Percentiles rank a stretch among this genome's conserved stretches.
These are phyloP conservation scores for Diplogelasinospora grovesii DNA, from an alignment of 495 filamentous ascomycete species.

Conservation along the genomic window DNA sequence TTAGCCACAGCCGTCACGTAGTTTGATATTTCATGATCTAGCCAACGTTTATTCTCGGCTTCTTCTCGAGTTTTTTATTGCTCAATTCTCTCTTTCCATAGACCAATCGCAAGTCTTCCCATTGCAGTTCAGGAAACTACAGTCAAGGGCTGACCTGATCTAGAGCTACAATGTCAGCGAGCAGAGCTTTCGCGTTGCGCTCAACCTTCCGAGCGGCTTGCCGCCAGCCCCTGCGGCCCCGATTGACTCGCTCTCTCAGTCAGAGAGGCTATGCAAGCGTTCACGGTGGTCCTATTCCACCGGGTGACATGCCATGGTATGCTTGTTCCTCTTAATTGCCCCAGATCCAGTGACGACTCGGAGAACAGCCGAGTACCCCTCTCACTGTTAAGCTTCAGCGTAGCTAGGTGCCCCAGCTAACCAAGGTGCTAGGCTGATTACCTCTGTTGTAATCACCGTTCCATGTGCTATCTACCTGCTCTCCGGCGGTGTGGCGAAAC, in stretches of 20 bases:
- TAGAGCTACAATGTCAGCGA: slow-evolving; percentile 3
- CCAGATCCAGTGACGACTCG: too few relatives aligned
- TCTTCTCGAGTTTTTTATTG: too few relatives aligned
- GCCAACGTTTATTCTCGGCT: too few relatives aligned
- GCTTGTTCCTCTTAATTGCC: not conserved
- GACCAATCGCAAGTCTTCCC: too few relatives aligned
- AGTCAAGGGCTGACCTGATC: too few relatives aligned
- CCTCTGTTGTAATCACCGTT: slow-evolving; percentile 12
- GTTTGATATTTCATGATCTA: too few relatives aligned
- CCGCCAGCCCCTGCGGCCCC: not conserved
- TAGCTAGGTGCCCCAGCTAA: not conserved
- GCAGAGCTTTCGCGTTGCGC: not conserved
- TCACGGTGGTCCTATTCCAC: slow-evolving; percentile 5
- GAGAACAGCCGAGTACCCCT: too few relatives aligned
- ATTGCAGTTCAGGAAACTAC: too few relatives aligned
- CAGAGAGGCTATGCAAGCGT: slow-evolving; percentile 12
- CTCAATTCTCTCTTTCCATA: too few relatives aligned
- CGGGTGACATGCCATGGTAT: slow-evolving; percentile 18
- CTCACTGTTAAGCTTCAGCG: too few relatives aligned
- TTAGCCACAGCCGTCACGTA: too few relatives aligned
- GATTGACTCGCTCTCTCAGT: slow-evolving; percentile 1
- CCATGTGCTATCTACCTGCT: slow-evolving; percentile 10
- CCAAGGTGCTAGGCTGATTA: slow-evolving; percentile 8
- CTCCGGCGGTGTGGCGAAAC: not conserved
- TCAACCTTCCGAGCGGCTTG: slow-evolving; percentile 5